phyloP scores from a whole-genome alignment of 768 basidiomycete species.

The Serendipita sp. region DNA sequence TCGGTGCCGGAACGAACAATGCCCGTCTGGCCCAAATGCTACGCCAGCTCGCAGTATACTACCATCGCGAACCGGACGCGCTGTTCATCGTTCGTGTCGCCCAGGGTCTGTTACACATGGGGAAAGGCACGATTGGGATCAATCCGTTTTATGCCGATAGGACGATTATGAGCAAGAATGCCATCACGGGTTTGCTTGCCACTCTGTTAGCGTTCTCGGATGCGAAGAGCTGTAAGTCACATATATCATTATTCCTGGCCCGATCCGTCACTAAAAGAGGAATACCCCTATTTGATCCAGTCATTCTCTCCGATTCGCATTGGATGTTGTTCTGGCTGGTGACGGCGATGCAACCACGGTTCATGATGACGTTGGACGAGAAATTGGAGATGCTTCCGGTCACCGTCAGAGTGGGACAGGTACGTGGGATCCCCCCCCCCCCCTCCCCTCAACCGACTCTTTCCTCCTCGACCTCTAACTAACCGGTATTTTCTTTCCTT shows the following conservation, averaged over 20 bases:
- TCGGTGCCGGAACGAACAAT: constrained; percentile 98
- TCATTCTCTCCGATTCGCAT: constrained; percentile 87
- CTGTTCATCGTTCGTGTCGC: constrained; percentile 92
- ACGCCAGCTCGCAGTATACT: constrained; percentile 92
- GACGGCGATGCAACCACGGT: constrained; percentile 94
- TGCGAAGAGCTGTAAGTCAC: constrained; percentile 70
- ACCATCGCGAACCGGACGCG: constrained; percentile 93
- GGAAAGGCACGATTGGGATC: constrained; percentile 92
- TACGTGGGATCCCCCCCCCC: constrained; percentile 19
- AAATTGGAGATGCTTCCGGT: constrained; percentile 72
- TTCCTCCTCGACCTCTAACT: neutral
- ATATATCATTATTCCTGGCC: neutral
- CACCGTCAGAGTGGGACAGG: constrained; percentile 88
- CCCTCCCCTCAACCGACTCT: neutral
- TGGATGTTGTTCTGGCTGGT: constrained; percentile 98
- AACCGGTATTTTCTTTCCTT: neutral
- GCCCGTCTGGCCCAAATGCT: constrained; percentile 96
- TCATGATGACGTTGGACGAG: constrained; percentile 94
- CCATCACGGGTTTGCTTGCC: constrained; percentile 77
- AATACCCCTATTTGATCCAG: constrained; percentile 25
- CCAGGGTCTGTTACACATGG: constrained; percentile 97
- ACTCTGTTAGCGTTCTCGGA: constrained; percentile 88
- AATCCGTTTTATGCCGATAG: constrained; percentile 96
- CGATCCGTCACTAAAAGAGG: neutral
- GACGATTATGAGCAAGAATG: constrained; percentile 73